Percentiles rank a stretch among this genome's conserved stretches.
Conservation (phyloP, 164 flowering plant genomes). For the Litsea cubeba region DNA sequence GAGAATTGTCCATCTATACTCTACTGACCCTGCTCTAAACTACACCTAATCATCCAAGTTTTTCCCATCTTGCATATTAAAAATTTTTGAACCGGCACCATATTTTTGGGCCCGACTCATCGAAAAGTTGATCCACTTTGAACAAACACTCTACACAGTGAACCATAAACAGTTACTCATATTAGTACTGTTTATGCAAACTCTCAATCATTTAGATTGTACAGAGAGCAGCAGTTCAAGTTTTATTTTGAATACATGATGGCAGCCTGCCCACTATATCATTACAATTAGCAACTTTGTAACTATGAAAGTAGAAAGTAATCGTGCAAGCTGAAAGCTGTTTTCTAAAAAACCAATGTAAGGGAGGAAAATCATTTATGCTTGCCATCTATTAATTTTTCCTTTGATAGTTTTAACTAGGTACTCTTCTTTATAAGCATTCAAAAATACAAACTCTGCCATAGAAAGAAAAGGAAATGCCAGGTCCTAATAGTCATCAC, state of each 20-base stretch:
- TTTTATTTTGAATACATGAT: too few relatives aligned
- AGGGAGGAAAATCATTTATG: neutral
- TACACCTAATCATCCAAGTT: too few relatives aligned
- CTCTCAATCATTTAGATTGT: neutral
- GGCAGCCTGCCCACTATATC: neutral
- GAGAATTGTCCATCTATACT: neutral
- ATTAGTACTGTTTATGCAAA: neutral
- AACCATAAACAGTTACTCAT: neutral
- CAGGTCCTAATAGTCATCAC: slow-evolving; percentile 61
- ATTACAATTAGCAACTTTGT: neutral
- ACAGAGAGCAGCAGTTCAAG: neutral
- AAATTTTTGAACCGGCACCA: neutral
- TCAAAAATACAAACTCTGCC: neutral
- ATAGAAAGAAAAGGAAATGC: neutral
- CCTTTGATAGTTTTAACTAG: neutral
- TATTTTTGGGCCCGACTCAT: too few relatives aligned
- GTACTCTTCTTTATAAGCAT: neutral
- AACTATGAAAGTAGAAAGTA: neutral
- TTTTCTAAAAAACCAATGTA: neutral
- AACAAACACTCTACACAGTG: too few relatives aligned
- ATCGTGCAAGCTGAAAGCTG: neutral
- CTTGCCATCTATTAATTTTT: neutral
- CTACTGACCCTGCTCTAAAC: too few relatives aligned
- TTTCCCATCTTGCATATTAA: neutral
- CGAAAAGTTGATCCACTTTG: too few relatives aligned